A percentile compares a stretch with the other conserved stretches of the same genome.
Conservation (phyloP, 768 basidiomycete species). For the Pluteus cervinus region DNA sequence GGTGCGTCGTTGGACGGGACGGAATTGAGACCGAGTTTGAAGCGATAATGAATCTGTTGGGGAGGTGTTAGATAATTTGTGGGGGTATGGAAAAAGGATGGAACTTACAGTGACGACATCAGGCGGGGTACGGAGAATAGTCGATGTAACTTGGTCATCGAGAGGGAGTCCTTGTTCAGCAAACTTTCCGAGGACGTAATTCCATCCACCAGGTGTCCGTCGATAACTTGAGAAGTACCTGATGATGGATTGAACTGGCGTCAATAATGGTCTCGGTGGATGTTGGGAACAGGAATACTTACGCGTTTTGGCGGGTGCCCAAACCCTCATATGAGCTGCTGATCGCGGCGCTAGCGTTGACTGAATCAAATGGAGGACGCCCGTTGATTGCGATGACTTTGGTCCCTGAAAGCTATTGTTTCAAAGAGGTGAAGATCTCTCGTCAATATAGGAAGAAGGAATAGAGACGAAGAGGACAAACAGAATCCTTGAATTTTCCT, state of each 20-base stretch:
- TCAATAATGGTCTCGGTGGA: too few relatives aligned
- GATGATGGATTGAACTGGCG: neutral
- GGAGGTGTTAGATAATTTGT: too few relatives aligned
- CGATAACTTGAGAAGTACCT: conserved; percentile 46
- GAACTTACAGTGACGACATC: conserved; percentile 40
- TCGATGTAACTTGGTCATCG: conserved; percentile 40
- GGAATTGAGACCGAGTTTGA: conserved; percentile 39
- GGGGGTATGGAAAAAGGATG: too few relatives aligned
- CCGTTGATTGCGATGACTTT: conserved; percentile 50
- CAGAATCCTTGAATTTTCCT: conserved; percentile 36
- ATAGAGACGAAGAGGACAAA: conserved; percentile 33
- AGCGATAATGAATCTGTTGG: conserved; percentile 61
- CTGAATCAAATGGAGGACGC: conserved; percentile 40
- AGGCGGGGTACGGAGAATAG: conserved; percentile 32
- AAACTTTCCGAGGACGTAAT: conserved; percentile 47
- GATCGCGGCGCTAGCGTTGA: conserved; percentile 44
- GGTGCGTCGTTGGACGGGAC: conserved; percentile 40
- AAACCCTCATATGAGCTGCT: conserved; percentile 50
- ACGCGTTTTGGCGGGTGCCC: conserved; percentile 45
- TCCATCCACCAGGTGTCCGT: conserved; percentile 30
- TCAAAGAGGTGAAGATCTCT: neutral
- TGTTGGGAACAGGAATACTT: conserved; percentile 12
- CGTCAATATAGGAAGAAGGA: neutral
- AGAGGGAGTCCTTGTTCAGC: conserved; percentile 49
- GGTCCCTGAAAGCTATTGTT: conserved; percentile 37